phyloP scores from a whole-genome alignment of 371 early-diverging fungal species.

The Rhizopus arrhizus region DNA sequence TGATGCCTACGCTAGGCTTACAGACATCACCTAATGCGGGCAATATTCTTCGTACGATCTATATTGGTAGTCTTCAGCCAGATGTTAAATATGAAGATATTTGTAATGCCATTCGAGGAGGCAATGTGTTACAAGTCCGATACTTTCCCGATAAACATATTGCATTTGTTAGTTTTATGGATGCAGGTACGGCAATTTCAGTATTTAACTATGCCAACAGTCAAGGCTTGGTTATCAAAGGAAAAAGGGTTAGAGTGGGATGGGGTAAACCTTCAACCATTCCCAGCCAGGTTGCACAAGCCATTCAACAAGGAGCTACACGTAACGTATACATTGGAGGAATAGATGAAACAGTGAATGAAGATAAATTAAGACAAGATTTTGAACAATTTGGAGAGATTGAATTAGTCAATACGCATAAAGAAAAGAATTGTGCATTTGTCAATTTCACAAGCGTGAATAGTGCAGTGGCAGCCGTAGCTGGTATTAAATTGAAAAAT shows the following conservation, averaged over 20 bases:
- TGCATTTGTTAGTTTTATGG: conserved; percentile 85
- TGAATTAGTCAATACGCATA: conserved; percentile 73
- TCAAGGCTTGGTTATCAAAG: conserved; percentile 65
- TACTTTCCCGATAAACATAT: conserved; percentile 73
- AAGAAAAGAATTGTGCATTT: conserved; percentile 81
- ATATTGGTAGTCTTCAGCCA: conserved; percentile 73
- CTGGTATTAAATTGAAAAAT: conserved; percentile 45
- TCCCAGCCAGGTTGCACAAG: conserved; percentile 54
- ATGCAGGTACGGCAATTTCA: conserved; percentile 64
- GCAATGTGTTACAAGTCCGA: conserved; percentile 73
- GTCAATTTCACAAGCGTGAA: conserved; percentile 75
- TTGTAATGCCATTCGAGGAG: conserved; percentile 86
- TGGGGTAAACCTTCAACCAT: conserved; percentile 76
- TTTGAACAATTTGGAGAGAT: conserved; percentile 77
- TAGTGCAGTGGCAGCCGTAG: conserved; percentile 69
- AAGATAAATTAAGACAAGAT: conserved; percentile 62
- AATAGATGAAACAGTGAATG: conserved; percentile 57
- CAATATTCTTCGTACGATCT: conserved; percentile 56
- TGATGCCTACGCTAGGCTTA: neutral
- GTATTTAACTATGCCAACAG: conserved; percentile 60
- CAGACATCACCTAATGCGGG: neutral
- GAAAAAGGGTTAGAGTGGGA: conserved; percentile 70
- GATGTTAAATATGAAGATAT: conserved; percentile 77
- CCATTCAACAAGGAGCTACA: conserved; percentile 69
- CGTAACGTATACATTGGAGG: conserved; percentile 84